phyloP scores from a whole-genome alignment of 2,329 filamentous ascomycete genomes.

The Fusarium sp. region DNA sequence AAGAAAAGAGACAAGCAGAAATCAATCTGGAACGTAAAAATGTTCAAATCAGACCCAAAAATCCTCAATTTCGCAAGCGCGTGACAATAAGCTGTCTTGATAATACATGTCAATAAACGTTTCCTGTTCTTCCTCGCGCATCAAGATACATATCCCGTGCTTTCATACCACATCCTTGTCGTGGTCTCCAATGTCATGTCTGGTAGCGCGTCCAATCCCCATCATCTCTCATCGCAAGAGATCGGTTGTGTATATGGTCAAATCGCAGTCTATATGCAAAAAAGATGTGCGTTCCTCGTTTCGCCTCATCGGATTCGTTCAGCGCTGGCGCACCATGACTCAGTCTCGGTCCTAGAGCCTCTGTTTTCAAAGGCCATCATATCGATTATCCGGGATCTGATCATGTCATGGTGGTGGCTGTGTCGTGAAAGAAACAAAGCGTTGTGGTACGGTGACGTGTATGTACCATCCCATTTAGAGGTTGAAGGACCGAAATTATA shows the following conservation, averaged over 20 bases:
- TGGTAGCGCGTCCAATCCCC: constrained; percentile 35
- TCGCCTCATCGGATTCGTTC: constrained; percentile 18
- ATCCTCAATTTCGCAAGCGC: constrained; percentile 41
- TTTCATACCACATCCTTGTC: constrained; percentile 40
- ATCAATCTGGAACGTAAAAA: neutral
- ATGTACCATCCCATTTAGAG: constrained; percentile 37
- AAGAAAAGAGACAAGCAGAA: constrained; percentile 8
- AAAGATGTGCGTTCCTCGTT: constrained; percentile 38
- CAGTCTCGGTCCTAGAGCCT: constrained; percentile 14
- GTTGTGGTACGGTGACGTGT: constrained; percentile 26
- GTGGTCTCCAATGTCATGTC: constrained; percentile 39
- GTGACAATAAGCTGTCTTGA: constrained; percentile 40
- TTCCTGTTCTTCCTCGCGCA: constrained; percentile 36
- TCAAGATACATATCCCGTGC: constrained; percentile 41
- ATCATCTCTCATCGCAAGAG: constrained; percentile 33
- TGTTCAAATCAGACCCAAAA: constrained; percentile 27
- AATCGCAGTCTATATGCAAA: constrained; percentile 48
- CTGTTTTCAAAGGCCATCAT: constrained; percentile 40
- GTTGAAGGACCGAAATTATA: constrained; percentile 45
- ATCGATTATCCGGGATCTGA: constrained; percentile 13
- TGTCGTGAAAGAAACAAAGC: constrained; percentile 17
- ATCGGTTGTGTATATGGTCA: constrained; percentile 40
- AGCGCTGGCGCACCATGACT: neutral
- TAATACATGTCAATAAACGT: constrained; percentile 48
- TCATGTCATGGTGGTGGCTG: neutral